Base-by-base conservation (phyloP, 371 early-diverging fungal genomes). In the Mucor velutinosus region DNA sequence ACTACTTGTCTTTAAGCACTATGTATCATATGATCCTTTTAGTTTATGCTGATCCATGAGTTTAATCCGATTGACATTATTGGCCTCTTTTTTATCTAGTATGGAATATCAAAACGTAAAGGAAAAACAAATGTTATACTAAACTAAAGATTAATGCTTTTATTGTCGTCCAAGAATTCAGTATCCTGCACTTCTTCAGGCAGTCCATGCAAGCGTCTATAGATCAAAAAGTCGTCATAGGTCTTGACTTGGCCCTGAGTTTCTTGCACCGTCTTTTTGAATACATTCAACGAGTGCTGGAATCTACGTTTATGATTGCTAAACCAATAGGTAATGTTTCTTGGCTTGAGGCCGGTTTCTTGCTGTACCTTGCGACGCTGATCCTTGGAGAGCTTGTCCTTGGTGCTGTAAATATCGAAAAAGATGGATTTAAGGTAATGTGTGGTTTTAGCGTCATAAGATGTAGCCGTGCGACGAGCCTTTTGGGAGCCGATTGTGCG, bases 281-380 rank as follows among this genome's bases (percentile, higher is more conserved):
- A 83, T 1, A 71, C 65, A 17, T 39, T 10, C 10, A 83, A 63
- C 0, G 77, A 69, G 1, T 56, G 60, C 32, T 75, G 77, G 55
- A 79, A 80, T 12, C 83, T 70, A 14, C 83, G 74, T 30, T 83
- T 83, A 30, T 80, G 83, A 62, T 83, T 83, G 15, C 79, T 77
- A 45, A 83, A 83, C 83, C 83, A 83, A 35, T 83, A 83, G 2
- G 83, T 83, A 47, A 83, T 80, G 21, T 80, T 83, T 6, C 83
- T 66, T 35, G 79, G 79, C 37, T 77, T 77, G 0, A 83, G 62
- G 0, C 81, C 78, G 1, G 81, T 83, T 27, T 76, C 69, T 4
- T 53, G 27, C 32, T 79, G 77, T 1, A 79, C 71, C 39, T 71
- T 69, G 12, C 62, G 57, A 1, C 81, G 69, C 43, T 83, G 76